Evolutionary conservation across 78 protist genomes (phyloP), one percentile per base, ranked within the genome.

Genomic region (slime mould (Dictyostelium discoideum)): DNA sequence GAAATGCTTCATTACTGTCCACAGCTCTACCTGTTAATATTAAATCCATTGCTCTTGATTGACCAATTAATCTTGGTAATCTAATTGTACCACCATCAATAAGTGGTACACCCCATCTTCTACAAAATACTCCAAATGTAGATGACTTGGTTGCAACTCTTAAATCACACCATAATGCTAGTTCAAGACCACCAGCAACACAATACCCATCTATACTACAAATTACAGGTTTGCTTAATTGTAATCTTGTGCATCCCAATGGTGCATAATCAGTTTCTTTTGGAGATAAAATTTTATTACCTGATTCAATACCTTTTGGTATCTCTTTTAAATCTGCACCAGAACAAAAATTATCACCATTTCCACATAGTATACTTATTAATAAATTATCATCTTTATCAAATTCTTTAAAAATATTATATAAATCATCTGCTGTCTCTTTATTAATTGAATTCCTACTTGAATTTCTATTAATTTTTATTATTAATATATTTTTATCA

Each of bases 61-160:
- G 84, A 10, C 98, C 98, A 2, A 97, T 92, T 13, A 97, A 85
- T 69, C 96, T 78, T 40, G 98, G 98, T 50, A 97, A 93, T 20
- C 98, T 86, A 29, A 96, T 69, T 32, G 98, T 96, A 46, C 98
- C 98, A 48, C 98, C 98, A 85, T 97, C 98, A 13, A 97, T 96
- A 10, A 97, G 87, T 46, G 98, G 98, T 7, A 97, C 98, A 11
- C 98, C 98, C 22, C 18, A 96, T 9, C 97, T 69, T 57, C 98
- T 65, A 85, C 98, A 97, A 42, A 85, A 96, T 60, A 97, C 98
- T 16, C 98, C 97, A 60, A 97, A 88, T 0, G 22, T 60, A 2
- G 97, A 72, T 7, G 48, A 48, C 0, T 18, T 22, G 0, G 54
- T 60, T 5, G 85, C 85, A 3, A 96, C 85, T 20, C 98, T 63